These are phyloP conservation scores for Corylus heterophylla DNA, from an alignment of 306 rosid genomes.

Conservation along the genomic window DNA sequence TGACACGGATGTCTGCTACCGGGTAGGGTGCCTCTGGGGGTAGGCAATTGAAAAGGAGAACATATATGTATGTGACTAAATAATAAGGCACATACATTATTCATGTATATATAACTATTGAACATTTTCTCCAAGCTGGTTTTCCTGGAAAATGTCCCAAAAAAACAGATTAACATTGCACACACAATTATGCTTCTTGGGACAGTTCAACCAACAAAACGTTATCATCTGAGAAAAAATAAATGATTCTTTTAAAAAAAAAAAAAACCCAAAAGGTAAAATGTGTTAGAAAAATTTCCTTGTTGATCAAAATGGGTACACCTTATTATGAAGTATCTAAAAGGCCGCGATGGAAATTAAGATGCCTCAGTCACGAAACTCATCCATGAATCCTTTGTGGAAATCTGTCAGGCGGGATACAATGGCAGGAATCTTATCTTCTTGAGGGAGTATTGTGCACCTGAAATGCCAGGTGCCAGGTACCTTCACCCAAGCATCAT, in stretches of 20 bases:
- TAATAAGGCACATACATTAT: too few relatives aligned
- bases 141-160: too few relatives aligned
- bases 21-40: too few relatives aligned
- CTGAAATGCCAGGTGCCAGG: conserved; percentile 98
- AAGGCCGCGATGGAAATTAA: not conserved
- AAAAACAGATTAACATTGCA: too few relatives aligned
- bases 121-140: too few relatives aligned
- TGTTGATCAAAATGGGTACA: conserved; percentile 12
- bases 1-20: too few relatives aligned
- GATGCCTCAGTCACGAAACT: conserved; percentile 56
- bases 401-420: conserved; percentile 77
- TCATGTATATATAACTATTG: too few relatives aligned
- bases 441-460: conserved; percentile 90
- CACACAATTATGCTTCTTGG: too few relatives aligned
- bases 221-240: not conserved
- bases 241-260: conserved; percentile 12
- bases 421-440: conserved; percentile 93
- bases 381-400: conserved; percentile 70
- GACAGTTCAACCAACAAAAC: too few relatives aligned
- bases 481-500: conserved; percentile 48
- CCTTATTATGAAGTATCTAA: conserved; percentile 20
- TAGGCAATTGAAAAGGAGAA: too few relatives aligned
- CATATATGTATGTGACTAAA: too few relatives aligned
- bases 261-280: not conserved
- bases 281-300: conserved; percentile 18